phyloP scores from a whole-genome alignment of 2,329 filamentous ascomycete species.

The Apiospora hydei region DNA sequence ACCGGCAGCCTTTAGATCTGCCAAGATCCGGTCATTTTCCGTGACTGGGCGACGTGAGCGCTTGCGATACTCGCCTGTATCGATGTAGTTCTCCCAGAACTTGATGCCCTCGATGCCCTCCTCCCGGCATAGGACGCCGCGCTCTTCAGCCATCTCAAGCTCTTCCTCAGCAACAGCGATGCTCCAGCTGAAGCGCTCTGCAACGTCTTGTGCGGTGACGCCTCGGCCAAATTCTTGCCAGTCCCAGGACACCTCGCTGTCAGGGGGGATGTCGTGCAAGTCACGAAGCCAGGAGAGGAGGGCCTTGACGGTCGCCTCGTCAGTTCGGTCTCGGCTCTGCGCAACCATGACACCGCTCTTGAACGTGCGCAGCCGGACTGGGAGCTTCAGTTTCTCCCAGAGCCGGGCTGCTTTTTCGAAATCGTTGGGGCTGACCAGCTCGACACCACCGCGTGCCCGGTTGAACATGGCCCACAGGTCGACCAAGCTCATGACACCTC shows the following conservation, averaged over 20 bases:
- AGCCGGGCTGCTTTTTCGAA: conserved; percentile 88
- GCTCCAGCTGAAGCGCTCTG: conserved; percentile 94
- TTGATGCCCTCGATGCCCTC: conserved; percentile 89
- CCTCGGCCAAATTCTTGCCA: conserved; percentile 81
- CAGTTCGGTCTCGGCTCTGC: conserved; percentile 85
- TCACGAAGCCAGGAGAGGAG: conserved; percentile 80
- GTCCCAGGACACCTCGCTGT: conserved; percentile 74
- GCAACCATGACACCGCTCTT: conserved; percentile 95
- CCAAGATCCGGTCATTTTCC: conserved; percentile 51
- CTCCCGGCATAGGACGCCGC: conserved; percentile 85
- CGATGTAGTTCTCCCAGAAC: conserved; percentile 87
- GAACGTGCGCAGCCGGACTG: conserved; percentile 86
- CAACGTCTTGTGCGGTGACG: conserved; percentile 87
- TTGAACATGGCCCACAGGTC: conserved; percentile 97
- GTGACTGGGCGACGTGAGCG: conserved; percentile 41
- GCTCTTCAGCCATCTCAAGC: conserved; percentile 95
- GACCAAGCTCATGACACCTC: conserved; percentile 87
- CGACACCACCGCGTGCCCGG: conserved; percentile 88
- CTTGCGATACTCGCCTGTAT: conserved; percentile 50
- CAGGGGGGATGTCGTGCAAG: conserved; percentile 70
- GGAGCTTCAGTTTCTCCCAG: conserved; percentile 88
- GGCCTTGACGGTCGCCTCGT: conserved; percentile 85
- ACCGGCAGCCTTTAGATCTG: conserved; percentile 47
- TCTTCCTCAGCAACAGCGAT: conserved; percentile 95
- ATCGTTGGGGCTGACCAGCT: conserved; percentile 89